Percentiles rank a stretch among this genome's conserved stretches.
Evolutionary conservation across 768 basidiomycete species (phyloP).

Genomic region (Leucosporidium scottii): DNA sequence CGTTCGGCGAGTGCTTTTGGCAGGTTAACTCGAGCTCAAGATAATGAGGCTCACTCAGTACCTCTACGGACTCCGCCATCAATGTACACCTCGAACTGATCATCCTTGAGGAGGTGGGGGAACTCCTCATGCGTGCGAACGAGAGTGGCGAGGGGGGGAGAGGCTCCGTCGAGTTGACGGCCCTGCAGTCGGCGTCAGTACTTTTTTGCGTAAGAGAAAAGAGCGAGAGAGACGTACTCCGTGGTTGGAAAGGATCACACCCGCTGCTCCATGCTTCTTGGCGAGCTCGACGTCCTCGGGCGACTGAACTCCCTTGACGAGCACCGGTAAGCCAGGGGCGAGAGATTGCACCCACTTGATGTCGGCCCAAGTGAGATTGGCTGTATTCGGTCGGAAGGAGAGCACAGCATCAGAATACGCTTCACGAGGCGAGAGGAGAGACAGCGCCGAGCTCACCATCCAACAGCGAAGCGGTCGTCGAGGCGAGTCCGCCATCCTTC

Average conservation of each 20-base stretch:
- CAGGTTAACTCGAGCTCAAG: too few species aligned
- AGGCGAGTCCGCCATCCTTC: background rate
- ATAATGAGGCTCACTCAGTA: constrained; percentile 47
- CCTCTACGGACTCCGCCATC: constrained; percentile 49
- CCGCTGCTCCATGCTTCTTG: constrained; percentile 11
- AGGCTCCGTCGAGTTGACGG: constrained; percentile 72
- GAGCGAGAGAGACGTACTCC: constrained; percentile 27
- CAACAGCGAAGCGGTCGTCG: background rate
- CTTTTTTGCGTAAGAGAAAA: background rate
- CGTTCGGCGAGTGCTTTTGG: too few species aligned
- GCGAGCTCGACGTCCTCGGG: constrained; percentile 23
- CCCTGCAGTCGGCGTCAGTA: background rate
- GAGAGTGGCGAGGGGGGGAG: constrained; percentile 62
- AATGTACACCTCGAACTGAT: constrained; percentile 44
- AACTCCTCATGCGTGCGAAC: constrained; percentile 43
- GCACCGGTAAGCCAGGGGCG: constrained; percentile 9
- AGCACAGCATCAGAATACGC: too few species aligned
- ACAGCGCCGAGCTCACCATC: background rate
- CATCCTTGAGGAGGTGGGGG: constrained; percentile 43
- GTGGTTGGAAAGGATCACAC: constrained; percentile 31
- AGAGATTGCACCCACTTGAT: constrained; percentile 15
- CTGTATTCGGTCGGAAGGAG: background rate
- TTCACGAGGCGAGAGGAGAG: too few species aligned
- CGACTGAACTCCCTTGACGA: constrained; percentile 23
- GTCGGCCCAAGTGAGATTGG: constrained; percentile 6